Conservation (phyloP, 2,329 filamentous ascomycete genomes). For the Aspergillus fumigatiaffinis region DNA sequence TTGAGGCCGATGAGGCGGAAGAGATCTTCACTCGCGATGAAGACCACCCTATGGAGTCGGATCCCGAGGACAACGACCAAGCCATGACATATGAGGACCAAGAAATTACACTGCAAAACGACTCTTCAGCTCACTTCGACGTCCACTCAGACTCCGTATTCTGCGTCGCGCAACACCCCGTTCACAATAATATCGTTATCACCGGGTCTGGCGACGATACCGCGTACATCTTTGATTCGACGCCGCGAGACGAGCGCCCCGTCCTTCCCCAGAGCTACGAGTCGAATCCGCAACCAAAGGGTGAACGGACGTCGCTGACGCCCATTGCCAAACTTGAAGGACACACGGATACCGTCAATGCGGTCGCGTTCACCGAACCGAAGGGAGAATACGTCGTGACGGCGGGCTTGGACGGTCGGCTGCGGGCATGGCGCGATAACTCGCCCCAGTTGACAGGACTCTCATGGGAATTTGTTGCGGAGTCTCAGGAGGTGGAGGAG, state of each 20-base stretch:
- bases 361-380: conserved; percentile 78
- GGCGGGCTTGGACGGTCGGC: conserved; percentile 78
- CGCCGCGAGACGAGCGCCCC: conserved; percentile 55
- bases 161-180: conserved; percentile 88
- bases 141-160: conserved; percentile 87
- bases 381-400: conserved; percentile 80
- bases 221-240: conserved; percentile 80
- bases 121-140: conserved; percentile 91
- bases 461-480: conserved; percentile 65
- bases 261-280: conserved; percentile 75
- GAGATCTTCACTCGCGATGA: conserved; percentile 68
- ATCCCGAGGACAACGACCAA: conserved; percentile 55
- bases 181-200: conserved; percentile 70
- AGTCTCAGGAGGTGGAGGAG: conserved; percentile 86
- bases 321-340: conserved; percentile 75
- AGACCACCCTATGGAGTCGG: conserved; percentile 76
- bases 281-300: conserved; percentile 57
- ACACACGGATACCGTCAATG: conserved; percentile 87
- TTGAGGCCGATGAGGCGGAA: conserved; percentile 71
- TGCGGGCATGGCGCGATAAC: conserved; percentile 65
- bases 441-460: conserved; percentile 45
- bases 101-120: conserved; percentile 81
- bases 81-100: conserved; percentile 49
- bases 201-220: conserved; percentile 85
- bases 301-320: conserved; percentile 58